phyloP scores from a whole-genome alignment of 768 basidiomycete species.

The Mycena venus region DNA sequence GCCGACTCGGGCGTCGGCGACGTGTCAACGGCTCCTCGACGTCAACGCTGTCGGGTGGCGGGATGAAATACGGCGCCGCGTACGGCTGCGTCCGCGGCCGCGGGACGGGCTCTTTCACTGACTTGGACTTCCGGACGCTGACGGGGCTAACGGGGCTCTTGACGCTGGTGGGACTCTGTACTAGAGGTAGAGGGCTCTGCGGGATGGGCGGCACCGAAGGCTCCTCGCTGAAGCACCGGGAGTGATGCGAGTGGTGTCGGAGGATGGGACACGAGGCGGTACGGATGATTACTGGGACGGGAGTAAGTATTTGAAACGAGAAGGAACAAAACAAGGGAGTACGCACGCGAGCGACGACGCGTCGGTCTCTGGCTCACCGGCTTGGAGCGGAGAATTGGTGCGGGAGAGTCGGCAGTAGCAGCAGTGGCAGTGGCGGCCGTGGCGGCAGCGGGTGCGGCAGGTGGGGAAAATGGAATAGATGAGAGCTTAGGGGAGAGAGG shows the following conservation, averaged over 20 bases:
- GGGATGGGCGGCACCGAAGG: background rate
- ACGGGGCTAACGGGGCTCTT: background rate
- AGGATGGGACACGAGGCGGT: conserved; percentile 25
- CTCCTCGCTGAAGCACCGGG: background rate
- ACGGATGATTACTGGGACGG: conserved; percentile 18
- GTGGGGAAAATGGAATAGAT: background rate
- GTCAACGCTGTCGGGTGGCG: conserved; percentile 25
- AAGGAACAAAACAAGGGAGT: background rate
- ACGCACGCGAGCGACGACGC: conserved; percentile 23
- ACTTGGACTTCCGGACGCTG: background rate
- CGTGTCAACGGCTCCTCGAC: conserved; percentile 22
- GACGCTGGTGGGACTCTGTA: background rate
- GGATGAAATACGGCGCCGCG: conserved; percentile 33
- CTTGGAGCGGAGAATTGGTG: background rate
- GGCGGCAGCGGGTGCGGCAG: background rate
- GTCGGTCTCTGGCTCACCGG: background rate
- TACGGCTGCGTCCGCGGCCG: conserved; percentile 33
- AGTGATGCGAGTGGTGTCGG: conserved; percentile 16
- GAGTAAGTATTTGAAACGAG: background rate
- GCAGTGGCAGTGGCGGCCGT: background rate
- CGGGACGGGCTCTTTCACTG: background rate
- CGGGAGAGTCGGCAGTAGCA: background rate
- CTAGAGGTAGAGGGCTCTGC: background rate
- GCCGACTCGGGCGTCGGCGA: conserved; percentile 16
- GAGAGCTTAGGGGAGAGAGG: background rate